A percentile compares a stretch with the other conserved stretches of the same genome.
Conservation (phyloP, 805 yeast genomes). For the Yarrowia sp. region DNA sequence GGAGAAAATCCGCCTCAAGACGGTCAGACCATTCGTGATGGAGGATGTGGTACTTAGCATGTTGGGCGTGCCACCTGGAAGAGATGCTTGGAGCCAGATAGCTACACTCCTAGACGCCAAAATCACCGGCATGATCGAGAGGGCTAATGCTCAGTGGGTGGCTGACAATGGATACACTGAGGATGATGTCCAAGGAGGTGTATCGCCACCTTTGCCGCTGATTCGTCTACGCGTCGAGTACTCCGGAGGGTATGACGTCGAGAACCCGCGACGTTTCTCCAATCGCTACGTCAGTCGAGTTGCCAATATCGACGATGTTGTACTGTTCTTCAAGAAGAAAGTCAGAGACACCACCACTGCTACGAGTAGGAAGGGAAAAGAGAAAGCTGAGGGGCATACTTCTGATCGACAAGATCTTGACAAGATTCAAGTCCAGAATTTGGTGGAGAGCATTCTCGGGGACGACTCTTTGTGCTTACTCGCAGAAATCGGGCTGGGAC, state of each 20-base stretch:
- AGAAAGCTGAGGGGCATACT: background rate
- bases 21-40: conserved; percentile 83
- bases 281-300: conserved; percentile 86
- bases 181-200: conserved; percentile 23
- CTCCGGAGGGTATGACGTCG: conserved; percentile 89
- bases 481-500: conserved; percentile 69
- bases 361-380: too few species aligned
- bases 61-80: conserved; percentile 57
- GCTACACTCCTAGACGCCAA: conserved; percentile 55
- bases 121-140: conserved; percentile 64
- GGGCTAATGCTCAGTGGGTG: conserved; percentile 54
- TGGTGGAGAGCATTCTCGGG: conserved; percentile 60
- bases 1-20: conserved; percentile 60
- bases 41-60: conserved; percentile 57
- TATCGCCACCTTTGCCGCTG: conserved; percentile 64
- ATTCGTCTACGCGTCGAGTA: conserved; percentile 83
- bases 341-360: conserved; percentile 29
- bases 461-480: conserved; percentile 64
- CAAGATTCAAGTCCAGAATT: conserved; percentile 55
- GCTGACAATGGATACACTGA: conserved; percentile 32
- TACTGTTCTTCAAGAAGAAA: conserved; percentile 61
- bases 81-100: conserved; percentile 59
- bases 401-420: conserved; percentile 39
- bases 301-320: conserved; percentile 84
- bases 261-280: conserved; percentile 84